Evolutionary conservation across 2,329 filamentous ascomycete genomes (phyloP), one percentile per base, ranked within the genome.

Genomic region (Colletotrichum brevisporum): DNA sequence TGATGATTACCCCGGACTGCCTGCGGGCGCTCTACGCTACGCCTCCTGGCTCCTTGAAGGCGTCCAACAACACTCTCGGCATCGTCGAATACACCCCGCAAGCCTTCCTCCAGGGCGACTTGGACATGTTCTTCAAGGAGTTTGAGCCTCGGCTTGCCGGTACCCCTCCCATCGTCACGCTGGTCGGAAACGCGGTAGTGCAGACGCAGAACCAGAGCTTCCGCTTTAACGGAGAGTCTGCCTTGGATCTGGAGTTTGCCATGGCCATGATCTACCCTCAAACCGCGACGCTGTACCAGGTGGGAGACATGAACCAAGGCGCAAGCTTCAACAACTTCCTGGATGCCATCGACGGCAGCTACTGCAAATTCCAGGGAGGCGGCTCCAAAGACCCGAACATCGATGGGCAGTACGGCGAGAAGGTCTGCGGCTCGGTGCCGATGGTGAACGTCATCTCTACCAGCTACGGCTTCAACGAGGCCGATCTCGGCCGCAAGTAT

Each of bases 1-100:
- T 78, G 15, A 83, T 85, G 73, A 88, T 90, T 71, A 90, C 87
- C 0, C 86, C 88, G 0, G 82, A 83, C 50, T 91, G 89, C 72
- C 81, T 89, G 58, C 81, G 82, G 51, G 82, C 85, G 5, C 77
- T 87, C 21, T 87, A 85, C 72, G 74, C 78, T 3, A 82, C 83
- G 57, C 81, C 86, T 16, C 72, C 79, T 15, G 82, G 80, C 15
- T 77, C 74, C 3, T 76, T 76, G 16, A 70, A 70, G 45, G 31
- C 45, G 0, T 67, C 80, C 16, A 78, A 78, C 69, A 88, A 89
- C 74, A 82, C 79, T 26, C 82, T 85, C 53, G 86, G 85, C 45
- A 83, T 89, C 51, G 86, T 87, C 45, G 86, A 89, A 71, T 84
- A 84, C 63, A 82, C 79, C 12, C 81, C 80, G 27, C 83, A 89